phyloP scores from a whole-genome alignment of 306 rosid species.

The Lablab purpureus region DNA sequence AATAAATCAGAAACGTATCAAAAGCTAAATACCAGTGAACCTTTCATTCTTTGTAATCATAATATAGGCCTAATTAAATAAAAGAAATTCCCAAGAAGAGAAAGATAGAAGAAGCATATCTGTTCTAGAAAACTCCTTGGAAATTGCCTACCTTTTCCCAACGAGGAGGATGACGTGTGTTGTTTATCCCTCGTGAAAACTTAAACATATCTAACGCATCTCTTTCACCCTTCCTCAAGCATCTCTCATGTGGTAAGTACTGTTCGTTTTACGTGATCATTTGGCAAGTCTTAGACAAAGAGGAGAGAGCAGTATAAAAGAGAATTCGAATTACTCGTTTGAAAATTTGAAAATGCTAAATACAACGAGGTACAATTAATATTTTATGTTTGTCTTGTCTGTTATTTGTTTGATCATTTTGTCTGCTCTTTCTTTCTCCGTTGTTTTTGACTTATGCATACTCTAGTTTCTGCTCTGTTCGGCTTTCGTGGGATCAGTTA shows the following conservation, averaged over 20 bases:
- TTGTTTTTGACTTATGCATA: too few species aligned
- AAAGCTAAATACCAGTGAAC: not conserved
- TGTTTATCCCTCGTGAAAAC: slow-evolving; percentile 39
- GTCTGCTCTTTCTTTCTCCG: too few species aligned
- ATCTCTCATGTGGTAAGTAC: slow-evolving; percentile 48
- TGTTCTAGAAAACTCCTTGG: not conserved
- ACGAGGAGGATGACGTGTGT: not conserved
- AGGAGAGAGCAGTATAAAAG: too few species aligned
- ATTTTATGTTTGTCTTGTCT: too few species aligned
- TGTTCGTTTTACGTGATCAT: slow-evolving; percentile 4
- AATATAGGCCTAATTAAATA: not conserved
- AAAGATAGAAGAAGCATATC: not conserved
- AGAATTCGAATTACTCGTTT: too few species aligned
- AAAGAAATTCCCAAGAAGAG: not conserved
- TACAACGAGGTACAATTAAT: too few species aligned
- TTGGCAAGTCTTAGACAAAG: too few species aligned
- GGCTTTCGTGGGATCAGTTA: too few species aligned
- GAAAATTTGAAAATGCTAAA: too few species aligned
- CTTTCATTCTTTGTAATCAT: not conserved
- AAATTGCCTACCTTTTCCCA: not conserved
- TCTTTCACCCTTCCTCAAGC: slow-evolving; percentile 51
- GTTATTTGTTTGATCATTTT: too few species aligned
- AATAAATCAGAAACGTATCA: not conserved
- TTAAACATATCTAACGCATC: slow-evolving; percentile 36
- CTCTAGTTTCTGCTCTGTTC: too few species aligned